A percentile compares a stretch with the other conserved stretches of the same genome.
These are phyloP conservation scores for Camelina laxa DNA, from an alignment of 345 rosid genomes.

Conservation along the genomic window DNA sequence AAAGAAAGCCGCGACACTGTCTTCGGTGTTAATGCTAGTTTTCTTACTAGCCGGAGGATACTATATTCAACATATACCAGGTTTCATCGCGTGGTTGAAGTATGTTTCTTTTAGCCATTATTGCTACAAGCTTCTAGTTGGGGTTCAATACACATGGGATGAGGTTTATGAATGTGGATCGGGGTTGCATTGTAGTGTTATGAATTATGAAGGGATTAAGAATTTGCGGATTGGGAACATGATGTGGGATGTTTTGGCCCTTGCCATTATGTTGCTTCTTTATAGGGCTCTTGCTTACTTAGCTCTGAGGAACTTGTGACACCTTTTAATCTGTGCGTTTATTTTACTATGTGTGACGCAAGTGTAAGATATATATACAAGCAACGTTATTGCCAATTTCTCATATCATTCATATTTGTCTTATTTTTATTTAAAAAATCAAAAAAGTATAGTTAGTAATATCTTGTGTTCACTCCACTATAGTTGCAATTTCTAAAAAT, in stretches of 20 bases:
- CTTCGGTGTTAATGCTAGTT: conserved; percentile 85
- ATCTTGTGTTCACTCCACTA: neutral
- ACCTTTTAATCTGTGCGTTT: neutral
- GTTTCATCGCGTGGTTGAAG: conserved; percentile 87
- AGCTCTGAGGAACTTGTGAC: conserved; percentile 56
- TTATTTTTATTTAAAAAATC: neutral
- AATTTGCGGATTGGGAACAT: conserved; percentile 51
- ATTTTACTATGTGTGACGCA: neutral
- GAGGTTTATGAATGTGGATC: conserved; percentile 69
- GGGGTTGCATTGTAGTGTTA: conserved; percentile 62
- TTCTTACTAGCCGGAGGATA: conserved; percentile 87
- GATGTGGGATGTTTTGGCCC: conserved; percentile 69
- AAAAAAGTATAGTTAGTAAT: neutral
- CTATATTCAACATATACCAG: conserved; percentile 83
- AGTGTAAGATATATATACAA: conserved; percentile 24
- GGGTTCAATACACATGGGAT: conserved; percentile 66
- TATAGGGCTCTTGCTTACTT: conserved; percentile 82
- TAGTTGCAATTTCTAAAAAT: neutral
- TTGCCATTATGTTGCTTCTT: conserved; percentile 69
- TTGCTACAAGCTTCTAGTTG: conserved; percentile 84
- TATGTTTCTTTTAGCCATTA: conserved; percentile 83
- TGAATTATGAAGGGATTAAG: conserved; percentile 75
- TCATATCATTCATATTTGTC: conserved; percentile 5
- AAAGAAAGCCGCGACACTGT: conserved; percentile 80
- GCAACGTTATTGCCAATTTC: neutral